Percentiles rank a stretch among this genome's conserved stretches.
Conservation (phyloP, 306 rosid genomes). For the Trifolium repens region DNA sequence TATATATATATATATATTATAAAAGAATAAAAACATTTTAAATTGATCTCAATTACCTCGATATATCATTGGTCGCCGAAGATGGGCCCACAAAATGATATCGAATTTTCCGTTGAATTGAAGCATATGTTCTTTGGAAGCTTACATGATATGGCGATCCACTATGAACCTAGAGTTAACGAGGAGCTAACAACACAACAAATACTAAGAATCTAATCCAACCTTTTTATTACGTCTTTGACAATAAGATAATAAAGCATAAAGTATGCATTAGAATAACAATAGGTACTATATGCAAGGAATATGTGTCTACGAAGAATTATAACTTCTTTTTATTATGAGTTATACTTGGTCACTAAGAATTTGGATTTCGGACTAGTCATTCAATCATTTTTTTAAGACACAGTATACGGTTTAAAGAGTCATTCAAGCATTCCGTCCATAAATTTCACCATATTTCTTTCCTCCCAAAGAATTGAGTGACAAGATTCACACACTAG, state of each 20-base stretch:
- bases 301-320: neutral
- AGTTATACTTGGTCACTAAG: neutral
- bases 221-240: slow-evolving; percentile 1
- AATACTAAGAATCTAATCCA: slow-evolving; percentile 24
- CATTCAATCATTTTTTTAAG: too few species aligned
- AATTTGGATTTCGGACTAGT: neutral
- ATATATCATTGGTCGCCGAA: too few species aligned
- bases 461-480: too few species aligned
- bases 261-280: neutral
- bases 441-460: too few species aligned
- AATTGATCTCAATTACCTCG: too few species aligned
- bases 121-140: slow-evolving; percentile 22
- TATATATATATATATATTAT: too few species aligned
- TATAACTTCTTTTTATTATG: too few species aligned
- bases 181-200: slow-evolving; percentile 33
- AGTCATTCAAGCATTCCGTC: too few species aligned
- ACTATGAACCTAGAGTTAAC: neutral
- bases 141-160: neutral
- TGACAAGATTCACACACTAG: too few species aligned
- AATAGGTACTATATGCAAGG: neutral
- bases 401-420: too few species aligned
- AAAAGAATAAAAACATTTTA: too few species aligned
- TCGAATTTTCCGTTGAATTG: neutral
- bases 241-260: neutral
- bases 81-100: neutral